Percentiles rank a stretch among this genome's conserved stretches.
These are phyloP conservation scores for Leonotis leonurus DNA, from an alignment of 257 asterid species.

Conservation along the genomic window DNA sequence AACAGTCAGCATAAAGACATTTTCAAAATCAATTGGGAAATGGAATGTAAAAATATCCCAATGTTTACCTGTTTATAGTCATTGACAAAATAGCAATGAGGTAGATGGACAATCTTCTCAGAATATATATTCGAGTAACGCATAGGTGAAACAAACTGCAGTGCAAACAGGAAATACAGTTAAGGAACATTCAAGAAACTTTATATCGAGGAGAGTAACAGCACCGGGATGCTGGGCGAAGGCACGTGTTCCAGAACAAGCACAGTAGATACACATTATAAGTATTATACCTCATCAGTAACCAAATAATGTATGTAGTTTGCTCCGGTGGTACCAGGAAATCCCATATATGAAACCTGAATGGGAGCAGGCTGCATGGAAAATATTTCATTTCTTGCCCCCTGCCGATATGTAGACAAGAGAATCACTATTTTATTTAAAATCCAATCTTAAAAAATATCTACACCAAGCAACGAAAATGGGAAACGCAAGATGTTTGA, in stretches of 20 bases:
- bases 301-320: constrained; percentile 85
- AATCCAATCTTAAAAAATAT: neutral
- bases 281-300: constrained; percentile 69
- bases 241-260: neutral
- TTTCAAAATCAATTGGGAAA: neutral
- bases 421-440: neutral
- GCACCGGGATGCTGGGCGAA: neutral
- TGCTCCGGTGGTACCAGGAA: constrained; percentile 99
- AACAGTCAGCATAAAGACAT: constrained; percentile 13
- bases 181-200: neutral
- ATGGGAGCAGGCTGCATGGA: constrained; percentile 99
- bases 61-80: constrained; percentile 87
- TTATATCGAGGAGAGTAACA: neutral
- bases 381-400: constrained; percentile 98
- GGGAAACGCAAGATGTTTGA: neutral
- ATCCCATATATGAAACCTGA: constrained; percentile 99
- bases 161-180: constrained; percentile 5
- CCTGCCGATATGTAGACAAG: constrained; percentile 38
- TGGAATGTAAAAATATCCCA: neutral
- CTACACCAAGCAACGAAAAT: constrained; percentile 9
- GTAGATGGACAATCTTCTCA: constrained; percentile 90
- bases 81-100: constrained; percentile 96
- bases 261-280: neutral
- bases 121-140: constrained; percentile 80
- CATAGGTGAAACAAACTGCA: constrained; percentile 92